These are phyloP conservation scores for Nicotiana otophora DNA, from an alignment of 257 asterid genomes.

Conservation along the genomic window DNA sequence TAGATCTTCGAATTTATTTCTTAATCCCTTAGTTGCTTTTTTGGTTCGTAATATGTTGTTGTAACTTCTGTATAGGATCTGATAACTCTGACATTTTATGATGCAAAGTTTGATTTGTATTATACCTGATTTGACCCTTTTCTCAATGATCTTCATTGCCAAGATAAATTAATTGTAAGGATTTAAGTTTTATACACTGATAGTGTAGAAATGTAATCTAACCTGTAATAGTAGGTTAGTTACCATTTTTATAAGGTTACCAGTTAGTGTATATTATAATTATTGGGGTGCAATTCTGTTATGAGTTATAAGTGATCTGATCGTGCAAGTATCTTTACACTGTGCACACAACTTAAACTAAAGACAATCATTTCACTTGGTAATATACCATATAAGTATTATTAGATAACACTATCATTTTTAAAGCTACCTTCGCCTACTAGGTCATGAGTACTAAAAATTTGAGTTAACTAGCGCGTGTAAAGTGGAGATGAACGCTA, in stretches of 20 bases:
- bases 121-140: not conserved
- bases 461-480: not conserved
- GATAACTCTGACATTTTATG: not conserved
- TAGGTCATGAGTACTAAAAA: not conserved
- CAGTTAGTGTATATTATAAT: no score
- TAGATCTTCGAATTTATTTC: not conserved
- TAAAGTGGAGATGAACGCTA: not conserved
- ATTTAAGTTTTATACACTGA: no score
- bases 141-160: not conserved
- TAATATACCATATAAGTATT: not conserved
- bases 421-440: not conserved
- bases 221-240: no score
- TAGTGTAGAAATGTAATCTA: no score
- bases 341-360: not conserved
- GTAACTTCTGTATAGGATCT: not conserved
- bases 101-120: not conserved
- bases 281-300: no score
- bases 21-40: not conserved
- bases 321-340: no score
- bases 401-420: not conserved
- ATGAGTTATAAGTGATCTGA: no score
- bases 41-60: not conserved
- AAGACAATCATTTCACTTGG: not conserved
- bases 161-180: not conserved
- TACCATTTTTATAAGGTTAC: no score